Evolutionary conservation across 345 rosid genomes (phyloP).

Genomic region (Melaleuca quinquenervia): DNA sequence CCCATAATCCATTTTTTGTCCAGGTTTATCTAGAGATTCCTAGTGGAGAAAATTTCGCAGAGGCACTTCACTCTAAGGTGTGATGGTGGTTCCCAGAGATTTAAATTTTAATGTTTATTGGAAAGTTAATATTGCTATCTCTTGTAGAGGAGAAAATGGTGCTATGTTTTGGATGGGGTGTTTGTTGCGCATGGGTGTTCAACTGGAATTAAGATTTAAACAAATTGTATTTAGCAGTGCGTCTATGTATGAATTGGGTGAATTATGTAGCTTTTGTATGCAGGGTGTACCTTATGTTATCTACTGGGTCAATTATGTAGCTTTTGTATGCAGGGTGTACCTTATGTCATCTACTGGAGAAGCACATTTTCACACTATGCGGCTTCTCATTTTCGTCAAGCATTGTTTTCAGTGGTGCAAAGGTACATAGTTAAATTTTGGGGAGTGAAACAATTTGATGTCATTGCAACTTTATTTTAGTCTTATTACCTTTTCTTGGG

Average conservation of each 20-base stretch:
- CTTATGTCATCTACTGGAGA: slow-evolving; percentile 83
- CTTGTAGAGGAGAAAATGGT: not conserved
- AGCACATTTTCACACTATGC: slow-evolving; percentile 41
- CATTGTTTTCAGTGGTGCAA: slow-evolving; percentile 68
- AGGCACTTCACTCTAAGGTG: slow-evolving; percentile 85
- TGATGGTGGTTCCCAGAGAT: not conserved
- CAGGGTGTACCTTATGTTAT: slow-evolving; percentile 92
- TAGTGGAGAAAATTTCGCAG: slow-evolving; percentile 68
- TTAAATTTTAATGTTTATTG: not conserved
- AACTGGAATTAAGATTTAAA: not conserved
- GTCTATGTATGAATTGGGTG: not conserved
- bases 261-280: slow-evolving; percentile 1
- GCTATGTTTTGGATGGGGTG: not conserved
- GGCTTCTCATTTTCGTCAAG: slow-evolving; percentile 82
- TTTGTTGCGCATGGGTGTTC: not conserved
- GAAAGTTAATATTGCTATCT: not conserved
- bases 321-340: slow-evolving; percentile 60
- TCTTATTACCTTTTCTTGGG: not conserved
- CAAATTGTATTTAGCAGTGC: not conserved
- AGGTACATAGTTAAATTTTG: slow-evolving; percentile 31
- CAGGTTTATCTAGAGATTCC: slow-evolving; percentile 92
- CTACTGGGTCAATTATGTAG: not conserved
- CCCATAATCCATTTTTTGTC: not conserved
- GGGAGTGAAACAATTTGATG: not conserved
- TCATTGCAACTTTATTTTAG: not conserved